A percentile compares a stretch with the other conserved stretches of the same genome.
Evolutionary conservation across 805 yeast genomes (phyloP).

Genomic region (Clavispora santaluciae): DNA sequence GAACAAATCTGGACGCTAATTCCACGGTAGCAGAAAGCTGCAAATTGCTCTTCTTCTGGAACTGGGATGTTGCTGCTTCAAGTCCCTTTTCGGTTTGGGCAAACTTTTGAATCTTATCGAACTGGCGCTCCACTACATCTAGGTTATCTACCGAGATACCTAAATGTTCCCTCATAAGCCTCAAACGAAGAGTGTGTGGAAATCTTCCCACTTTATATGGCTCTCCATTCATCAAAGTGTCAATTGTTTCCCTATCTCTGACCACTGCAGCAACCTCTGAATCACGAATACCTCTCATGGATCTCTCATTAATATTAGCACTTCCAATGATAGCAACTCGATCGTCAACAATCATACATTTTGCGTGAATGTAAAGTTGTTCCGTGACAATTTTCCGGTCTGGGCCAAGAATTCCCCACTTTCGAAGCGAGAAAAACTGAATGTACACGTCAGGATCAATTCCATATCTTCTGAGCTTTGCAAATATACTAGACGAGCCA

Average conservation of each 20-base stretch:
- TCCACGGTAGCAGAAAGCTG: conserved; percentile 68
- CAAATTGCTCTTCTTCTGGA: conserved; percentile 25
- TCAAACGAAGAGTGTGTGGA: conserved; percentile 81
- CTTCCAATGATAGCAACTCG: conserved; percentile 92
- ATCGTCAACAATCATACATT: conserved; percentile 88
- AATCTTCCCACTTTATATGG: conserved; percentile 80
- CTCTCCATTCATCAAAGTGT: conserved; percentile 74
- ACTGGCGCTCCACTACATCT: conserved; percentile 75
- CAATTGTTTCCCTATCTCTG: conserved; percentile 71
- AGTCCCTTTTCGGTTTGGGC: conserved; percentile 40
- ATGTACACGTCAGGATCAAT: conserved; percentile 89
- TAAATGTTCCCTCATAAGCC: conserved; percentile 94
- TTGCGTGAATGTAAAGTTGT: conserved; percentile 91
- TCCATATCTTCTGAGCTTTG: conserved; percentile 70
- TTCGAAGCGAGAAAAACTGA: conserved; percentile 84
- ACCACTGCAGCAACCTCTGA: conserved; percentile 90
- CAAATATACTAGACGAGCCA: conserved; percentile 84
- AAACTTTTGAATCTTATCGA: conserved; percentile 43
- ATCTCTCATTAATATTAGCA: conserved; percentile 94
- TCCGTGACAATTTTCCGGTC: conserved; percentile 73
- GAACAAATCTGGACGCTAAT: conserved; percentile 63
- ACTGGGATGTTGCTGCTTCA: conserved; percentile 41
- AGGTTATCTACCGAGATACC: conserved; percentile 89
- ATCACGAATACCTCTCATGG: conserved; percentile 91
- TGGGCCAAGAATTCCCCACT: conserved; percentile 92